Evolutionary conservation across 2,329 filamentous ascomycete genomes (phyloP).

Genomic region (Cladosporium velox): DNA sequence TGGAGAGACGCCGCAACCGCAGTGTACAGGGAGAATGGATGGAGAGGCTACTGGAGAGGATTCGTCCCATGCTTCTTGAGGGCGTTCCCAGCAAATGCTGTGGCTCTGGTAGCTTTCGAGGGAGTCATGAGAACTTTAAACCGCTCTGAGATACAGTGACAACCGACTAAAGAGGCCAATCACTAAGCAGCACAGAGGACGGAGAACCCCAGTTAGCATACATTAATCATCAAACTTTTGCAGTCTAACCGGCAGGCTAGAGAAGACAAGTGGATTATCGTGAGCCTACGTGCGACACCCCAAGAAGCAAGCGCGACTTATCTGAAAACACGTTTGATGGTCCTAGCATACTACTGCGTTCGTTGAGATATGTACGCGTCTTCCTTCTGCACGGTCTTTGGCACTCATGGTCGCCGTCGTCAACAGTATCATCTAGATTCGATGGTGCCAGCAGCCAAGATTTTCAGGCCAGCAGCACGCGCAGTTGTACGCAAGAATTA

Average conservation of each 20-base stretch:
- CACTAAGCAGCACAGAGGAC: neutral
- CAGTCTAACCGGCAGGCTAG: neutral
- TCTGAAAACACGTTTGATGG: neutral
- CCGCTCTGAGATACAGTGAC: constrained; percentile 3
- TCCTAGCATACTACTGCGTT: neutral
- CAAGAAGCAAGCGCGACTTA: neutral
- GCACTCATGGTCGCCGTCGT: neutral
- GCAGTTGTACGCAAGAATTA: neutral
- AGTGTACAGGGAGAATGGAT: constrained; percentile 75
- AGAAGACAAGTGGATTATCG: neutral
- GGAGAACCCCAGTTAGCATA: neutral
- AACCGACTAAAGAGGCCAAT: neutral
- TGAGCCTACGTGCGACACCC: neutral
- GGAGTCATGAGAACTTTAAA: constrained; percentile 56
- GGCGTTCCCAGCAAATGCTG: constrained; percentile 93
- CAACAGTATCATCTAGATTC: neutral
- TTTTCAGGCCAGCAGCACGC: neutral
- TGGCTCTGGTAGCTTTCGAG: constrained; percentile 92
- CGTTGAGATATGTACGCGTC: neutral
- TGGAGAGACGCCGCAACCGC: constrained; percentile 80
- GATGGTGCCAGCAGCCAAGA: neutral
- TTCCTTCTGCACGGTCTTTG: neutral
- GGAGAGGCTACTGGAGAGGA: constrained; percentile 82
- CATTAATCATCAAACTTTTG: neutral
- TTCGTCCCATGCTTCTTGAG: constrained; percentile 92